Percentiles rank a stretch among this genome's conserved stretches.
Evolutionary conservation across 352 stramenopile genomes (phyloP).

Genomic region (Pythium apleroticum): DNA sequence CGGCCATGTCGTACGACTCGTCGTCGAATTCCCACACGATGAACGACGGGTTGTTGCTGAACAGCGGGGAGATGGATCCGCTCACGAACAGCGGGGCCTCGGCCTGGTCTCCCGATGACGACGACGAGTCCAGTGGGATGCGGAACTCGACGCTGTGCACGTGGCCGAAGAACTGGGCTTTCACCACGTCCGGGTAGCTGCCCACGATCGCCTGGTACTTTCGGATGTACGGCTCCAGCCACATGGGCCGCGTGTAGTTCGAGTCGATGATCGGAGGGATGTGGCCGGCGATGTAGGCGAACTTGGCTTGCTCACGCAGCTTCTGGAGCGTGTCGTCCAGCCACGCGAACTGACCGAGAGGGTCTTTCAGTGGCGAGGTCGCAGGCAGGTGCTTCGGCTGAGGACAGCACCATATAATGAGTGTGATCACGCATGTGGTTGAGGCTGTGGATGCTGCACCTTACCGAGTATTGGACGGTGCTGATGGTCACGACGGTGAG

Average conservation of each 20-base stretch:
- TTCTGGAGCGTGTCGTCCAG: constrained; percentile 67
- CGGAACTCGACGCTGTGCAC: constrained; percentile 92
- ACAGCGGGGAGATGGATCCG: constrained; percentile 87
- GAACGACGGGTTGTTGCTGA: constrained; percentile 90
- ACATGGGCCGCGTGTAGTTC: constrained; percentile 77
- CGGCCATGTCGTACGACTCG: constrained; percentile 63
- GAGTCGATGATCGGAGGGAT: constrained; percentile 90
- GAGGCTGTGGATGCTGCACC: constrained; percentile 2
- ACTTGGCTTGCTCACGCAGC: constrained; percentile 41
- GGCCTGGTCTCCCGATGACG: constrained; percentile 14
- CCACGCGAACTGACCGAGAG: constrained; percentile 91
- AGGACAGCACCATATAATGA: not conserved
- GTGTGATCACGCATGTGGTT: not conserved
- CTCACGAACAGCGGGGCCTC: constrained; percentile 73
- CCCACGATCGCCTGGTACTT: constrained; percentile 79
- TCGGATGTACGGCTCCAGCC: constrained; percentile 82
- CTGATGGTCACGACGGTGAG: constrained; percentile 74
- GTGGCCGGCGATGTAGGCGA: constrained; percentile 88
- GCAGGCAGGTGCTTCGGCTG: constrained; percentile 80
- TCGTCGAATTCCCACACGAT: constrained; percentile 79
- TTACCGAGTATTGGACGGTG: constrained; percentile 78
- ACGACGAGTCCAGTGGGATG: constrained; percentile 28
- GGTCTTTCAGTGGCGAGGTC: constrained; percentile 64
- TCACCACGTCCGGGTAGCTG: constrained; percentile 60
- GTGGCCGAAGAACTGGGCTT: constrained; percentile 91